phyloP scores from a whole-genome alignment of 108 stramenopile genomes.

The Stephanodiscus minutulus region DNA sequence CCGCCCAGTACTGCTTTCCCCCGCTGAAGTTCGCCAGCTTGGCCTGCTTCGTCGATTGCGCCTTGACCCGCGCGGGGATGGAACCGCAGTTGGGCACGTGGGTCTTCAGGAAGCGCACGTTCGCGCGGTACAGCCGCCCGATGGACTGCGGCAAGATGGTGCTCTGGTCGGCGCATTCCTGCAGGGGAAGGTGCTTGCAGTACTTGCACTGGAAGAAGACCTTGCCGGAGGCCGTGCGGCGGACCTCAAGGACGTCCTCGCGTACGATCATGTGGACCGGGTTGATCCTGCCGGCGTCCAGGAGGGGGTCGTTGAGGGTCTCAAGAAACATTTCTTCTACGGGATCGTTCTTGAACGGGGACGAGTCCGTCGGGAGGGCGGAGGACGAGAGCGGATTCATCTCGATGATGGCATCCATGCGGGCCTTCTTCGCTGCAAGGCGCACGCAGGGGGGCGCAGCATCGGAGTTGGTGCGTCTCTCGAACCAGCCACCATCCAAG shows the following conservation, averaged over 20 bases:
- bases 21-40: background rate
- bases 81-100: background rate
- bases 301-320: background rate
- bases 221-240: background rate
- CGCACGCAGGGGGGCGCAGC: background rate
- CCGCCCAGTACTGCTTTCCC: background rate
- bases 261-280: constrained; percentile 3
- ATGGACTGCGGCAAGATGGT: background rate
- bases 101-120: background rate
- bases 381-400: background rate
- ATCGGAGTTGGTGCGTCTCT: background rate
- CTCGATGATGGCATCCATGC: background rate
- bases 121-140: background rate
- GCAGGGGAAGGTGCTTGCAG: constrained; percentile 2
- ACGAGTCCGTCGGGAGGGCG: background rate
- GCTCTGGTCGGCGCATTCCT: background rate
- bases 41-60: background rate
- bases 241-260: background rate
- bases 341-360: constrained; percentile 5
- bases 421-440: background rate
- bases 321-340: background rate
- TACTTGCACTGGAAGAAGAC: background rate
- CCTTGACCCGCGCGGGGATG: background rate
- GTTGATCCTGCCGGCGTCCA: background rate
- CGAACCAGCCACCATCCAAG: background rate